phyloP scores from a whole-genome alignment of 2,329 filamentous ascomycete species.

The Colletotrichum neosansevieriae region DNA sequence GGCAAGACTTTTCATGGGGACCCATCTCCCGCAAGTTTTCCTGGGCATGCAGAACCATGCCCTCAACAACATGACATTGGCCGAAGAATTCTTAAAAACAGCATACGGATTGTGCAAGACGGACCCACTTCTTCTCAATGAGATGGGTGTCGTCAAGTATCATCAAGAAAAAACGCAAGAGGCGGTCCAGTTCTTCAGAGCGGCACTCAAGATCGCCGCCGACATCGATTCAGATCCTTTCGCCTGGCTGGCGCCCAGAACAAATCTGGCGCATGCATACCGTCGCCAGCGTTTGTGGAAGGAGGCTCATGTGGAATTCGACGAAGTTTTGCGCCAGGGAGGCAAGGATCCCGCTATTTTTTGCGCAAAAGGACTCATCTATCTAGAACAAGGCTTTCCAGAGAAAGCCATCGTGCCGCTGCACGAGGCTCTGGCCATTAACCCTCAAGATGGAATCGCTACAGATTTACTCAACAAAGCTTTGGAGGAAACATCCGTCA shows the following conservation, averaged over 20 bases:
- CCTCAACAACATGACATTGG: conserved; percentile 92
- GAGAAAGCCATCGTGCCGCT: conserved; percentile 85
- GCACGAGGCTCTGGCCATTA: conserved; percentile 85
- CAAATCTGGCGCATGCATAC: conserved; percentile 90
- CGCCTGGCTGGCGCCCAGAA: conserved; percentile 85
- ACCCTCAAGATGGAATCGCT: conserved; percentile 83
- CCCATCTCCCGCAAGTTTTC: conserved; percentile 94
- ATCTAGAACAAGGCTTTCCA: conserved; percentile 80
- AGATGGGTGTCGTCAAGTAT: conserved; percentile 96
- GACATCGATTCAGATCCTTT: conserved; percentile 85
- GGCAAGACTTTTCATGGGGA: conserved; percentile 94
- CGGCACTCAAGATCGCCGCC: conserved; percentile 81
- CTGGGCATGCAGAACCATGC: conserved; percentile 98
- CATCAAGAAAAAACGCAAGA: conserved; percentile 85
- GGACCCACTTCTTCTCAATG: conserved; percentile 92
- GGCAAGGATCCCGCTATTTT: conserved; percentile 85
- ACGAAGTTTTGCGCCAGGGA: conserved; percentile 86
- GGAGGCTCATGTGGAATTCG: conserved; percentile 83
- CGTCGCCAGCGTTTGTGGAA: conserved; percentile 77
- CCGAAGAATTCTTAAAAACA: conserved; percentile 93
- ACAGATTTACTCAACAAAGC: conserved; percentile 82
- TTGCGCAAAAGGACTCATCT: conserved; percentile 84
- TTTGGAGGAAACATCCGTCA: conserved; percentile 69
- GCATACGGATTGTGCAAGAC: conserved; percentile 85
- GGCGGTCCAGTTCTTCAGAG: conserved; percentile 81